Evolutionary conservation across 2,329 filamentous ascomycete genomes (phyloP).

Genomic region (Ophiostoma ulmi): DNA sequence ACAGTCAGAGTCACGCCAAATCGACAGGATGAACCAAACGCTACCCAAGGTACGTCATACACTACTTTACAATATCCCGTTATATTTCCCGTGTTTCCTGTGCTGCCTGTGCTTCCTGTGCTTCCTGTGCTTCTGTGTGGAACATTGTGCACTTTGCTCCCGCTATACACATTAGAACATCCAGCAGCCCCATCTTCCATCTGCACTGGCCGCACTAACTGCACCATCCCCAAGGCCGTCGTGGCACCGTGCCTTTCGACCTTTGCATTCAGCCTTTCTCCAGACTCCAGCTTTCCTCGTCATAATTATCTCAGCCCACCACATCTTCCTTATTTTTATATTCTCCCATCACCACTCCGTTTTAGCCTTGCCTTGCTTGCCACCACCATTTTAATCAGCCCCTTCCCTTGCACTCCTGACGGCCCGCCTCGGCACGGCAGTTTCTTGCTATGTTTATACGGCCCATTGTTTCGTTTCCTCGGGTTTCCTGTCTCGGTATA

Average conservation of each 20-base stretch:
- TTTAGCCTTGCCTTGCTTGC: not conserved
- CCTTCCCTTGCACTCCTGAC: not conserved
- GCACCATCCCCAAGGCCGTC: not conserved
- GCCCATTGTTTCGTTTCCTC: not conserved
- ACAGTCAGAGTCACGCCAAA: not conserved
- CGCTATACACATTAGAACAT: not conserved
- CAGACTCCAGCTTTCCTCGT: not conserved
- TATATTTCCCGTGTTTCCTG: not conserved
- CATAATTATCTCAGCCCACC: not conserved
- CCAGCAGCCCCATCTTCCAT: not conserved
- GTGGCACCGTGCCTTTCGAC: not conserved
- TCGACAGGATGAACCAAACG: slow-evolving; percentile 14
- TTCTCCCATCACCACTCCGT: not conserved
- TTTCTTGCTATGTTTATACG: not conserved
- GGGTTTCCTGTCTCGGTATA: slow-evolving; percentile 9
- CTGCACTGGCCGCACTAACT: not conserved
- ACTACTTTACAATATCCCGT: not conserved
- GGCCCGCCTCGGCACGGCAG: not conserved
- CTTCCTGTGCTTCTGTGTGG: not conserved
- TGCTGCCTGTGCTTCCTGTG: no score
- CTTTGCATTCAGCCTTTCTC: not conserved
- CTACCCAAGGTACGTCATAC: slow-evolving; percentile 17
- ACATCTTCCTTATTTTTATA: not conserved
- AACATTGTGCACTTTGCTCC: not conserved
- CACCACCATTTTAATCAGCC: not conserved